Percentiles rank a stretch among this genome's conserved stretches.
Conservation (phyloP, 2,329 filamentous ascomycete species). For the Bipolaris bicolor region DNA sequence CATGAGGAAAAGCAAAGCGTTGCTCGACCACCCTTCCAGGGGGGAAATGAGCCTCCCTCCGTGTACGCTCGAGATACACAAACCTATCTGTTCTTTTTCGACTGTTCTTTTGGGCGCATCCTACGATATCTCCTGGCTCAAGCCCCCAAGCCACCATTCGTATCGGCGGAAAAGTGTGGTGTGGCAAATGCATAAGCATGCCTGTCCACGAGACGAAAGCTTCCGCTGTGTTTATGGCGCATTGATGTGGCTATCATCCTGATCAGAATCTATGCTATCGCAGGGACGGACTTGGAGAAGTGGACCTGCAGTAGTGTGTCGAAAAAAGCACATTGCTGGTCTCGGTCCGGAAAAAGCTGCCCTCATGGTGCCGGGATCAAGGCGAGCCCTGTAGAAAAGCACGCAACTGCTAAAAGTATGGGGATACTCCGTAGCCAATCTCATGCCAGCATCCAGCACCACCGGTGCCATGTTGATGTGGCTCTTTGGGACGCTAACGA, state of each 20-base stretch:
- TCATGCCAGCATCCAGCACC: neutral
- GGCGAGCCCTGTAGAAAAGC: constrained; percentile 5
- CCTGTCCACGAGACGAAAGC: neutral
- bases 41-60: neutral
- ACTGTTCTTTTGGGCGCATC: neutral
- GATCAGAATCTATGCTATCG: neutral
- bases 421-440: neutral
- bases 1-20: constrained; percentile 11
- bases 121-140: neutral
- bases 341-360: neutral
- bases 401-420: neutral
- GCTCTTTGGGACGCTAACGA: constrained; percentile 4
- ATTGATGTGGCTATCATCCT: neutral
- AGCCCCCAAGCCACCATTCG: constrained; percentile 2
- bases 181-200: neutral
- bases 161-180: neutral
- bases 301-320: neutral
- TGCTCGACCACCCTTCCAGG: neutral
- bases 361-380: neutral
- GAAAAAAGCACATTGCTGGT: neutral
- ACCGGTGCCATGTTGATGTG: neutral
- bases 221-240: neutral
- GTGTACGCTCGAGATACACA: constrained; percentile 1
- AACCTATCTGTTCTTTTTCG: constrained; percentile 5
- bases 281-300: neutral